Evolutionary conservation across 2,329 filamentous ascomycete species (phyloP).

Genomic region (Periconia sp.): DNA sequence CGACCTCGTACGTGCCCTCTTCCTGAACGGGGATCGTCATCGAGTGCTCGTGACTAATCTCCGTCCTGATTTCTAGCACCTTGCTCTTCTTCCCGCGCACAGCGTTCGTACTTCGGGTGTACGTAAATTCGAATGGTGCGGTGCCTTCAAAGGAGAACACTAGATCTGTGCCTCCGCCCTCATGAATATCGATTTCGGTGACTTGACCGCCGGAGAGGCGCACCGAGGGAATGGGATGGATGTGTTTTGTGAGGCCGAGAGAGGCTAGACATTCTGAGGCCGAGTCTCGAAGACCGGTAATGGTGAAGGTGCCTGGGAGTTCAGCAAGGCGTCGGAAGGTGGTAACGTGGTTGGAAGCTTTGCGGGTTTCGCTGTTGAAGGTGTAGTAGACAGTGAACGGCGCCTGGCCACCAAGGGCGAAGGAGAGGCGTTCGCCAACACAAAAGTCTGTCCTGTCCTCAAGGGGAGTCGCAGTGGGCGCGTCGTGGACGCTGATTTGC

Average conservation of each 20-base stretch:
- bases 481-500: conserved; percentile 90
- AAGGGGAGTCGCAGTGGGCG: conserved; percentile 86
- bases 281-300: conserved; percentile 85
- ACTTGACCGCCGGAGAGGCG: conserved; percentile 84
- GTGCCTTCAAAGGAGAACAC: conserved; percentile 94
- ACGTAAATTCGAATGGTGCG: conserved; percentile 97
- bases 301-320: conserved; percentile 84
- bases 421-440: conserved; percentile 92
- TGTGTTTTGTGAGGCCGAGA: conserved; percentile 78
- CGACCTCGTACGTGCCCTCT: conserved; percentile 97
- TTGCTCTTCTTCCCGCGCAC: conserved; percentile 63
- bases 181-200: conserved; percentile 89
- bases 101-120: conserved; percentile 89
- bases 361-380: conserved; percentile 79
- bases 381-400: conserved; percentile 94
- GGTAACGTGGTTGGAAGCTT: conserved; percentile 78
- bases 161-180: conserved; percentile 92
- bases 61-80: conserved; percentile 89
- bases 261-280: conserved; percentile 85
- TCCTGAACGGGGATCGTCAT: conserved; percentile 86
- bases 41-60: conserved; percentile 79
- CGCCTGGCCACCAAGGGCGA: conserved; percentile 85
- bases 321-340: conserved; percentile 94
- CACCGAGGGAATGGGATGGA: conserved; percentile 92
- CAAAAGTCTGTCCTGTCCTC: conserved; percentile 89